A percentile compares a stretch with the other conserved stretches of the same genome.
phyloP scores from a whole-genome alignment of 768 basidiomycete species.

The Wakefieldia striispora region DNA sequence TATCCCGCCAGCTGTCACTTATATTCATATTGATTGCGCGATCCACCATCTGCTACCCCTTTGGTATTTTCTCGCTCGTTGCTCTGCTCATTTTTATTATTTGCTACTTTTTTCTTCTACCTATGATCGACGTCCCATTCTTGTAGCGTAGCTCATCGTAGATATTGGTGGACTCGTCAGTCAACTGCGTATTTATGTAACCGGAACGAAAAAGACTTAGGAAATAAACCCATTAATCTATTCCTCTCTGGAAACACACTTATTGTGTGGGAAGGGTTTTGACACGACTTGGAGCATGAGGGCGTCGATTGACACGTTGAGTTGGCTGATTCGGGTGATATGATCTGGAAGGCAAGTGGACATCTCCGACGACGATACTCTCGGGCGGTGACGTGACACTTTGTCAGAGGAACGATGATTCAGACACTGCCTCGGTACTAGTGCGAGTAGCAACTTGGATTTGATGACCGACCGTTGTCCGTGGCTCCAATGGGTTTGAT shows the following conservation, averaged over 20 bases:
- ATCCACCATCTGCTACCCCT: conserved; percentile 3
- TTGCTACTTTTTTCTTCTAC: neutral
- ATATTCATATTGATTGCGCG: conserved; percentile 28
- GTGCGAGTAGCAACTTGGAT: no score
- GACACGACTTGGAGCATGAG: conserved; percentile 18
- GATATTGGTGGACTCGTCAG: conserved; percentile 26
- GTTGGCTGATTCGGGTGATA: no score
- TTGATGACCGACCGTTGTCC: no score
- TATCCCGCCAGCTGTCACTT: conserved; percentile 14
- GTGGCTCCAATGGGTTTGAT: no score
- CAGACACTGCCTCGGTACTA: no score
- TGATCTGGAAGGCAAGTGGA: no score
- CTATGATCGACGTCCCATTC: conserved; percentile 17
- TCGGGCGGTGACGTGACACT: no score
- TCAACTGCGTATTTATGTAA: conserved; percentile 29
- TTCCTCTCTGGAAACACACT: neutral
- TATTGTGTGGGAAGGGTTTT: neutral
- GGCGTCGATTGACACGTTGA: neutral
- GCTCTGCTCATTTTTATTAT: conserved; percentile 13
- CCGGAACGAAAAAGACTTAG: conserved; percentile 17
- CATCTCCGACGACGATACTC: no score
- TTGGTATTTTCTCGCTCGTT: conserved; percentile 7
- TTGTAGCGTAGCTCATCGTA: conserved; percentile 32
- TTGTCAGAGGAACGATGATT: no score
- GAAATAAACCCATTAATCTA: conserved; percentile 15